These are phyloP conservation scores for Wallemia hederae DNA, from an alignment of 1,284 basidiomycete genomes.

Conservation along the genomic window DNA sequence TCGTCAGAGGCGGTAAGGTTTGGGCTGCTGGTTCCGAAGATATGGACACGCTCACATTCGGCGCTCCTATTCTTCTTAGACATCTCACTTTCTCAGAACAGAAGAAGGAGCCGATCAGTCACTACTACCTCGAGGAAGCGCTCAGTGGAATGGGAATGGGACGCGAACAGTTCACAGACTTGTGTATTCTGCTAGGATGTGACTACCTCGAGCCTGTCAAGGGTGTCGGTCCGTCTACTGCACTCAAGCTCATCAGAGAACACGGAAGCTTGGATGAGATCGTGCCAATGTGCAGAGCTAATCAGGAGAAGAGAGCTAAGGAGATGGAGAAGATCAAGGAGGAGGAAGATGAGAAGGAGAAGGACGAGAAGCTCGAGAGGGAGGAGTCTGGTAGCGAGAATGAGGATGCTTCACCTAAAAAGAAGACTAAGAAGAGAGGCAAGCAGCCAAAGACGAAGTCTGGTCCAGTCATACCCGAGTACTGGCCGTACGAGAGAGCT, in stretches of 20 bases:
- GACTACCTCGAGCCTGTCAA: constrained; percentile 94
- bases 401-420: constrained; percentile 9
- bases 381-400: constrained; percentile 11
- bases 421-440: constrained; percentile 8
- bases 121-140: constrained; percentile 55
- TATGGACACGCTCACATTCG: constrained; percentile 97
- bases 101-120: constrained; percentile 88
- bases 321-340: constrained; percentile 14
- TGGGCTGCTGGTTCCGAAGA: constrained; percentile 95
- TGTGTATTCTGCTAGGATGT: constrained; percentile 88
- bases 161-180: constrained; percentile 87
- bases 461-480: constrained; percentile 50
- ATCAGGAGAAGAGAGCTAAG: constrained; percentile 24
- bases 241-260: constrained; percentile 72
- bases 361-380: constrained; percentile 2
- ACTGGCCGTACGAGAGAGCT: constrained; percentile 90
- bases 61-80: constrained; percentile 63
- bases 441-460: constrained; percentile 14
- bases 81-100: constrained; percentile 98
- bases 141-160: constrained; percentile 68
- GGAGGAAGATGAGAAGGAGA: constrained; percentile 8
- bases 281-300: constrained; percentile 51
- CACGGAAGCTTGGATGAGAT: constrained; percentile 49
- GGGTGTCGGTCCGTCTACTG: constrained; percentile 83
- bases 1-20: constrained; percentile 76